Percentiles rank a stretch among this genome's conserved stretches.
phyloP scores from a whole-genome alignment of 2,329 filamentous ascomycete species.

The Monilinia vaccinii-corymbosi region DNA sequence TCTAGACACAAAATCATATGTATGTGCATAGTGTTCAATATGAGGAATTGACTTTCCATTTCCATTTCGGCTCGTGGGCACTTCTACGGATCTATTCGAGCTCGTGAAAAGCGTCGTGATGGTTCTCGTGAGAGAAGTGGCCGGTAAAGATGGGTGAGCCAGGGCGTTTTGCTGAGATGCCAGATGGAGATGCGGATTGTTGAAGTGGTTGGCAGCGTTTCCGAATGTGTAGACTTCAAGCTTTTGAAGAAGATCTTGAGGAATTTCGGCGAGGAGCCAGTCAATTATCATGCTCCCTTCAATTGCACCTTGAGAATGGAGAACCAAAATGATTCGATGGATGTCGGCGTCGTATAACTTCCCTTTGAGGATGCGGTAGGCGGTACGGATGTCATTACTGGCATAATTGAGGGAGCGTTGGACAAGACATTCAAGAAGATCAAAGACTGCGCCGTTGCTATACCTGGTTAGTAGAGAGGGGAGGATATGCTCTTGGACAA shows the following conservation, averaged over 20 bases:
- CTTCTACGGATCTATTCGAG: background rate
- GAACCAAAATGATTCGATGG: conserved; percentile 62
- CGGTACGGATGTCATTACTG: conserved; percentile 56
- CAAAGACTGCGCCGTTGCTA: conserved; percentile 58
- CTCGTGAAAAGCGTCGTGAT: background rate
- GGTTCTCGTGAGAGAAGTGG: conserved; percentile 28
- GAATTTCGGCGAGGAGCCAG: conserved; percentile 65
- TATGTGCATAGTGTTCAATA: conserved; percentile 75
- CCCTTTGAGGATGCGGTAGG: conserved; percentile 53
- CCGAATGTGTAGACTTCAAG: conserved; percentile 74
- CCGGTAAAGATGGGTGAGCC: conserved; percentile 32
- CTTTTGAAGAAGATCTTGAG: conserved; percentile 54
- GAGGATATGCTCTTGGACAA: background rate
- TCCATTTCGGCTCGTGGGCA: background rate
- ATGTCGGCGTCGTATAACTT: conserved; percentile 52
- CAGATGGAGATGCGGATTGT: conserved; percentile 56
- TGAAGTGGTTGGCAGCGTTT: conserved; percentile 72
- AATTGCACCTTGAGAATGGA: conserved; percentile 72
- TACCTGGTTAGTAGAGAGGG: background rate
- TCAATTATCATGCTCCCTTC: conserved; percentile 65
- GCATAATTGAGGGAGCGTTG: conserved; percentile 68
- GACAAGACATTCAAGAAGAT: conserved; percentile 67
- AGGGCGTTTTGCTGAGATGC: conserved; percentile 35
- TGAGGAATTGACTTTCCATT: conserved; percentile 46
- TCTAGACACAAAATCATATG: conserved; percentile 61